Evolutionary conservation across 768 basidiomycete species (phyloP), one percentile per base, ranked within the genome.

Genomic region (Dacryopinax spathularia): DNA sequence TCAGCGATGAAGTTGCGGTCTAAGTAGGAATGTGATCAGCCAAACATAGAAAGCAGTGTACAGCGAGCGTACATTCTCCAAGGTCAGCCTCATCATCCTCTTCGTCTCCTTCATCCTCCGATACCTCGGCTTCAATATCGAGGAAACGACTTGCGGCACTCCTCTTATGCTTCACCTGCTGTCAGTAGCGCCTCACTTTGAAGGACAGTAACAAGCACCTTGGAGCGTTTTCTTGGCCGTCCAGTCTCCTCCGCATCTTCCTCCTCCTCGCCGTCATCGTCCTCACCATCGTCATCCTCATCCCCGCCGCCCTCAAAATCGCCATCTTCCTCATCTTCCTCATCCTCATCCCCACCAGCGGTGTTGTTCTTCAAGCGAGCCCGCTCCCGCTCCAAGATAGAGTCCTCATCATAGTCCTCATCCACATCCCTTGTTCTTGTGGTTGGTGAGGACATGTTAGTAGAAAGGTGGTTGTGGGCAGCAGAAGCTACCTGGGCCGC

Each of bases 71-170:
- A 64, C 68, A 31, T 60, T 69, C 61, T 66, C 56, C 64, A 3
- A 33, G 60, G 37, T 66, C 34, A 7, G 79, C 87, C 64, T 80
- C 82, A 62, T 90, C 89, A 20, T 88, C 88, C 2, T 89, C 89
- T 5, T 86, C 88, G 27, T 97, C 96, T 34, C 96, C 95, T 2
- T 97, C 96, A 20, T 98, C 96, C 33, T 96, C 93, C 68, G 92
- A 92, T 20, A 95, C 94, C 72, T 92, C 91, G 62, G 92, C 93
- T 76, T 95, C 91, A 63, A 94, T 81, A 83, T 98, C 96, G 68
- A 98, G 79, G 85, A 93, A 99, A 67, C 86, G 85, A 72, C 84
- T 88, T 27, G 83, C 80, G 18, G 80, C 77, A 62, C 76, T 75
- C 60, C 66, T 63, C 67, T 82, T 64, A 65, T 72, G 62, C 22